phyloP scores from a whole-genome alignment of 2,329 filamentous ascomycete species.

The Xylariaceae sp. region DNA sequence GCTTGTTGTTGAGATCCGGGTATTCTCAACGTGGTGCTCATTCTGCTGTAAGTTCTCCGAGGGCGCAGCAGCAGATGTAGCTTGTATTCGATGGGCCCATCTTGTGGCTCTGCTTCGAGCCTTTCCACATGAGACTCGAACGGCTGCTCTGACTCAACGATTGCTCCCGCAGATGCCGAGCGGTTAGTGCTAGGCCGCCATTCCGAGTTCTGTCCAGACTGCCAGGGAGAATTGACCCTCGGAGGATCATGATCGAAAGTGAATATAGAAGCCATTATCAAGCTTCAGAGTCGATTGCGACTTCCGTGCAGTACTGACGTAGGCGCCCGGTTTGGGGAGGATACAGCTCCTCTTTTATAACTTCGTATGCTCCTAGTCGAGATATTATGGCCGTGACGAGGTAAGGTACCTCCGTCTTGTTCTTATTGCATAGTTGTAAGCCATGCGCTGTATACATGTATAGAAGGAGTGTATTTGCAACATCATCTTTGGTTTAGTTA shows the following conservation, averaged over 20 bases:
- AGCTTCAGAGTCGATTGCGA: not conserved
- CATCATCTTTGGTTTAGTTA: slow-evolving; percentile 45
- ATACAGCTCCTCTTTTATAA: not conserved
- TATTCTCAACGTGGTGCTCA: slow-evolving; percentile 60
- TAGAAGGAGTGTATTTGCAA: slow-evolving; percentile 39
- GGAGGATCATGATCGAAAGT: slow-evolving; percentile 90
- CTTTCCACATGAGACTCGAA: slow-evolving; percentile 55
- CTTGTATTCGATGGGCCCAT: slow-evolving; percentile 96
- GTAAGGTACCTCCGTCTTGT: slow-evolving; percentile 15
- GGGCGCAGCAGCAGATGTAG: slow-evolving; percentile 83
- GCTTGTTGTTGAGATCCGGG: slow-evolving; percentile 37
- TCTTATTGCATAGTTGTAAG: slow-evolving; percentile 34
- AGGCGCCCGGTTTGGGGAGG: not conserved
- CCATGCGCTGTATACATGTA: slow-evolving; percentile 31
- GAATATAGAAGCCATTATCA: slow-evolving; percentile 86
- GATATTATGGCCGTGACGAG: not conserved
- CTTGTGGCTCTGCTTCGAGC: slow-evolving; percentile 87
- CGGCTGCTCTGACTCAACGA: slow-evolving; percentile 29
- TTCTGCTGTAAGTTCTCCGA: slow-evolving; percentile 71
- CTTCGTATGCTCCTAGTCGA: not conserved
- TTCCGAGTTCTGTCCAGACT: slow-evolving; percentile 55
- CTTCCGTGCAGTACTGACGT: not conserved
- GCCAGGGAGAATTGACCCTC: slow-evolving; percentile 89
- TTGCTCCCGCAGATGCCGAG: slow-evolving; percentile 40
- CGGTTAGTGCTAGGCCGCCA: slow-evolving; percentile 35